Evolutionary conservation across 352 stramenopile species (phyloP).

Genomic region (Discostella stelligera): DNA sequence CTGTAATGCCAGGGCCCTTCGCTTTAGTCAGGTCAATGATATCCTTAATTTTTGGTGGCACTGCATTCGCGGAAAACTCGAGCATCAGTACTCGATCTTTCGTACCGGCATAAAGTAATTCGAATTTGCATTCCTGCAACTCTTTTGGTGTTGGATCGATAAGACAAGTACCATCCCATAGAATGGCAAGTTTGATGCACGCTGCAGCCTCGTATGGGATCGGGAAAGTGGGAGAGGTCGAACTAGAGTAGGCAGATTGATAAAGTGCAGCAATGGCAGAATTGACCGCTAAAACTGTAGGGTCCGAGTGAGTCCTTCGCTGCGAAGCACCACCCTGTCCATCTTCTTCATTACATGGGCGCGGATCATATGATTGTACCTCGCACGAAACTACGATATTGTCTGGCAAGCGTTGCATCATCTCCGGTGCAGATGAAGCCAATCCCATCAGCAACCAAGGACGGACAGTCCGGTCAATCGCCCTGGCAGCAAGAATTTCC

Average conservation of each 20-base stretch:
- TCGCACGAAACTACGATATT: slow-evolving; percentile 87
- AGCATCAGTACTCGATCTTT: slow-evolving; percentile 56
- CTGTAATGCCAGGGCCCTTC: slow-evolving; percentile 35
- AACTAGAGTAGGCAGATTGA: slow-evolving; percentile 60
- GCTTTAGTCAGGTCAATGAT: neutral
- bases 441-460: slow-evolving; percentile 83
- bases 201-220: slow-evolving; percentile 87
- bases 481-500: slow-evolving; percentile 90
- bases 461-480: slow-evolving; percentile 90
- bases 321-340: slow-evolving; percentile 14
- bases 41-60: neutral
- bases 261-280: slow-evolving; percentile 79
- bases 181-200: slow-evolving; percentile 86
- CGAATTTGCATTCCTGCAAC: slow-evolving; percentile 39
- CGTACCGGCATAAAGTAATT: slow-evolving; percentile 76
- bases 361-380: slow-evolving; percentile 54
- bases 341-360: slow-evolving; percentile 22
- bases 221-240: slow-evolving; percentile 76
- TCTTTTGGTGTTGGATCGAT: slow-evolving; percentile 69
- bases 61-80: slow-evolving; percentile 46
- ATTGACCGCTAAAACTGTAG: slow-evolving; percentile 71
- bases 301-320: slow-evolving; percentile 44
- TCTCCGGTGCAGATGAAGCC: slow-evolving; percentile 2
- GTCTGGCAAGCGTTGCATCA: slow-evolving; percentile 71
- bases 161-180: slow-evolving; percentile 85